These are phyloP conservation scores for Coprinopsis cinerea DNA, from an alignment of 768 basidiomycete species.

Conservation along the genomic window DNA sequence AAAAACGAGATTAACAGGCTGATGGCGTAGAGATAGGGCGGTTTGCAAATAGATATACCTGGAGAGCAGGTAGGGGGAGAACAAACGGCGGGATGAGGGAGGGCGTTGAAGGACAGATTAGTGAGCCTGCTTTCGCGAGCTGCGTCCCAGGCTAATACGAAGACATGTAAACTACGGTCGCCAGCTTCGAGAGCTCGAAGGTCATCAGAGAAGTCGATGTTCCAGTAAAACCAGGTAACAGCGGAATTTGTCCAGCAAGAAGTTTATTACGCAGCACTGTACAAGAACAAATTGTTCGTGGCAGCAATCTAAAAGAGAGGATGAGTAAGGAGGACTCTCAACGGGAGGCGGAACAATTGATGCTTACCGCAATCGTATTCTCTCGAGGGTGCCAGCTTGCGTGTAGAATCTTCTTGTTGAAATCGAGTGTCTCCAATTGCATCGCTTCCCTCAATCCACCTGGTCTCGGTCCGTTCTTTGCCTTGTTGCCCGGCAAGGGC, in stretches of 20 bases:
- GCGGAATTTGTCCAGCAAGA: neutral
- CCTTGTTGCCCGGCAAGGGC: constrained; percentile 65
- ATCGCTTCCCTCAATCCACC: constrained; percentile 77
- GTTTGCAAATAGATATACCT: neutral
- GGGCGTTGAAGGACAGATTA: neutral
- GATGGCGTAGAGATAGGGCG: constrained; percentile 1
- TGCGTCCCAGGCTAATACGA: neutral
- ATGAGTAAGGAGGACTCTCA: constrained; percentile 8
- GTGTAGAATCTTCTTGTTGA: constrained; percentile 96
- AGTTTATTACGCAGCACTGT: constrained; percentile 57
- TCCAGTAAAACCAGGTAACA: neutral
- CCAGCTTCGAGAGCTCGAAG: neutral
- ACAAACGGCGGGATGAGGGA: too few species aligned
- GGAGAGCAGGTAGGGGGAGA: too few species aligned
- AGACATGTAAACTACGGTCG: neutral
- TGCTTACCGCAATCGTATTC: constrained; percentile 92
- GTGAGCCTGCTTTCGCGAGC: neutral
- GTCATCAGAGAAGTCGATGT: neutral
- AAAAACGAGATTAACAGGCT: constrained; percentile 1
- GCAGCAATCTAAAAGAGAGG: constrained; percentile 70
- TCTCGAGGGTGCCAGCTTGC: constrained; percentile 98
- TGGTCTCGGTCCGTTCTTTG: constrained; percentile 73
- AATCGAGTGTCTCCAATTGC: constrained; percentile 82
- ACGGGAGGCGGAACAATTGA: neutral
- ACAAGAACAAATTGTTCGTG: constrained; percentile 92